Base-by-base conservation (phyloP, 1,139 yeast genomes). In the Diutina pseudorugosa region DNA sequence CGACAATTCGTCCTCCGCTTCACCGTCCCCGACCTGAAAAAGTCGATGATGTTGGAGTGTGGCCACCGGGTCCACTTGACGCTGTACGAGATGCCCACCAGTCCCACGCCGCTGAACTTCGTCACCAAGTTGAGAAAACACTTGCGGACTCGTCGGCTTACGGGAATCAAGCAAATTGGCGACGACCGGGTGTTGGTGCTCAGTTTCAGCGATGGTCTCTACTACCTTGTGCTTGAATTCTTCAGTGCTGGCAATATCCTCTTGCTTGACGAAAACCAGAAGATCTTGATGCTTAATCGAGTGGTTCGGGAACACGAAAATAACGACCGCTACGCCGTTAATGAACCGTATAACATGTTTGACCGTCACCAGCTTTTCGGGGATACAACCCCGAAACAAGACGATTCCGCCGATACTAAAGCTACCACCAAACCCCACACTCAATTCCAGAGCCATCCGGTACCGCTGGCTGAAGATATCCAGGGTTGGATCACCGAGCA, bases 211-310 rank as follows among this genome's bases (percentile, higher is more conserved):
- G 95, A 88, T 59, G 94, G 95, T 7, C 64, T 80, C 53, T 87
- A 70, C 65, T 85, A 86, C 61, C 71, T 91, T 58, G 96, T 88
- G 0, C 68, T 93, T 55, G 98, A 93, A 63, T 91, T 93, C 60
- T 91, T 90, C 70, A 88, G 96, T 62, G 96, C 96, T 2, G 98
- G 98, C 41, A 93, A 93, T 62, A 80, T 93, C 55, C 71, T 93
- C 33, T 71, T 93, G 23, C 72, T 91, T 57, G 95, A 91, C 63
- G 77, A 80, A 41, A 76, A 83, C 33, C 68, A 73, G 58, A 82
- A 78, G 61, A 90, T 90, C 51, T 61, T 90, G 60, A 75, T 94
- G 0, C 69, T 91, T 41, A 91, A 85, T 64, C 79, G 97, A 66
- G 72, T 84, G 41, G 96, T 89, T 2, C 79, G 79, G 48, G 95